These are phyloP conservation scores for Atalantia buxifolia DNA, from an alignment of 345 rosid genomes.

Conservation along the genomic window DNA sequence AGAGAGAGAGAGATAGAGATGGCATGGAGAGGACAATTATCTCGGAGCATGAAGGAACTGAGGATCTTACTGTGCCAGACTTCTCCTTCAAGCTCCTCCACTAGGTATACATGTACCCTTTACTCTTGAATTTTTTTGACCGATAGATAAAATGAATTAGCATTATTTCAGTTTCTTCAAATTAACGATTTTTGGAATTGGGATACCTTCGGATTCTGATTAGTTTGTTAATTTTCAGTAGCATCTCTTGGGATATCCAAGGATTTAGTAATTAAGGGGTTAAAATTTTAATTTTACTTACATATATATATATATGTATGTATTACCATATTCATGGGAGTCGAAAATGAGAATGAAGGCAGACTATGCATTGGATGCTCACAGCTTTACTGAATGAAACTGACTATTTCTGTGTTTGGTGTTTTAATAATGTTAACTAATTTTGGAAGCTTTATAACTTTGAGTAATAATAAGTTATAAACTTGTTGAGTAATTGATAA, in stretches of 20 bases:
- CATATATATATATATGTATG: too few species aligned
- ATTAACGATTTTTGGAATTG: too few species aligned
- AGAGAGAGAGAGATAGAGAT: constrained; percentile 35
- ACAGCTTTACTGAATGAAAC: not conserved
- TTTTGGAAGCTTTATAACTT: not conserved
- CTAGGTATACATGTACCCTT: constrained; percentile 38
- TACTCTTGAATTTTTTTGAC: too few species aligned
- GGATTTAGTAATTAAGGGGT: not conserved
- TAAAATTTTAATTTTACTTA: too few species aligned
- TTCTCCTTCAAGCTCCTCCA: constrained; percentile 63
- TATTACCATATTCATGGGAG: too few species aligned
- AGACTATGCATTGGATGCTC: not conserved
- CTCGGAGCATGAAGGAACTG: constrained; percentile 52
- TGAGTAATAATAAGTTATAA: too few species aligned
- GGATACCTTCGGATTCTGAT: not conserved
- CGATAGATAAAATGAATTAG: not conserved
- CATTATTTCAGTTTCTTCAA: not conserved
- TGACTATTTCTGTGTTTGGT: not conserved
- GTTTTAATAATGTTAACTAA: not conserved
- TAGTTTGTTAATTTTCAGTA: not conserved
- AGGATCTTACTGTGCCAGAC: constrained; percentile 70
- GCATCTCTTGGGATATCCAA: not conserved
- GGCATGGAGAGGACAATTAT: constrained; percentile 53
- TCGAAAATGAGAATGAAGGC: too few species aligned
- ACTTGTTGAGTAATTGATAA: not conserved